These are phyloP conservation scores for Simplicillium aogashimaense DNA, from an alignment of 2,329 filamentous ascomycete species.

Conservation along the genomic window DNA sequence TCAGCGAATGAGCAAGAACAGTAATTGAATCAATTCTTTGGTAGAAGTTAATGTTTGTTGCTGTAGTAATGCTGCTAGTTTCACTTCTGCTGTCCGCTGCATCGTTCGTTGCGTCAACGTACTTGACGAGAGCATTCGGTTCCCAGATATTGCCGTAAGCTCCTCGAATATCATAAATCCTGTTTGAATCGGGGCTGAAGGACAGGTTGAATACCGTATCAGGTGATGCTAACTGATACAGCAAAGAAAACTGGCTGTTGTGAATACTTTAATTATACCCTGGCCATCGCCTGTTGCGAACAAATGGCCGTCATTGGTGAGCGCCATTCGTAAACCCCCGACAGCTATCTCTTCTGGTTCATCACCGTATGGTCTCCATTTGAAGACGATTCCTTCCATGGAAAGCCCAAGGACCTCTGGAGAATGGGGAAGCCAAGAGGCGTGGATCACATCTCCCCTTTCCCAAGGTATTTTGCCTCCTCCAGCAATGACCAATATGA, in stretches of 20 bases:
- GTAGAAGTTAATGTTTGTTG: too few species aligned
- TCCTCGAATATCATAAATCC: conserved; percentile 18
- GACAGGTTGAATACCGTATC: conserved; percentile 12
- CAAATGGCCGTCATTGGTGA: conserved; percentile 17
- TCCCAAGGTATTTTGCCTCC: conserved; percentile 7
- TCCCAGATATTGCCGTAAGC: conserved; percentile 17
- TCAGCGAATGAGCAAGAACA: too few species aligned
- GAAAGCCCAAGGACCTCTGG: conserved; percentile 20
- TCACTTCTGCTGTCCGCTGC: too few species aligned
- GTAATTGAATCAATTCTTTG: too few species aligned
- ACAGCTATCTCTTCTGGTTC: conserved; percentile 13
- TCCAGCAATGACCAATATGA: conserved; percentile 17
- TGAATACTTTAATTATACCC: conserved; percentile 16
- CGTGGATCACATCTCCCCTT: conserved; percentile 13
- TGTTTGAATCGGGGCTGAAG: conserved; percentile 14
- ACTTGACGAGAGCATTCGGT: conserved; percentile 12
- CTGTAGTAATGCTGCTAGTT: too few species aligned
- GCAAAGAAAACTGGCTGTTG: conserved; percentile 11
- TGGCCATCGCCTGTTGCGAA: conserved; percentile 16
- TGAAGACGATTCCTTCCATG: conserved; percentile 22
- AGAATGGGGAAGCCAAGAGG: conserved; percentile 17
- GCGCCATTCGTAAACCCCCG: conserved; percentile 12
- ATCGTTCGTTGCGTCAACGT: conserved; percentile 5
- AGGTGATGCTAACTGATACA: conserved; percentile 18
- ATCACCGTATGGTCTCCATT: conserved; percentile 20